Base-by-base conservation (phyloP, 495 filamentous ascomycete species). In the Haplographium delicatum region DNA sequence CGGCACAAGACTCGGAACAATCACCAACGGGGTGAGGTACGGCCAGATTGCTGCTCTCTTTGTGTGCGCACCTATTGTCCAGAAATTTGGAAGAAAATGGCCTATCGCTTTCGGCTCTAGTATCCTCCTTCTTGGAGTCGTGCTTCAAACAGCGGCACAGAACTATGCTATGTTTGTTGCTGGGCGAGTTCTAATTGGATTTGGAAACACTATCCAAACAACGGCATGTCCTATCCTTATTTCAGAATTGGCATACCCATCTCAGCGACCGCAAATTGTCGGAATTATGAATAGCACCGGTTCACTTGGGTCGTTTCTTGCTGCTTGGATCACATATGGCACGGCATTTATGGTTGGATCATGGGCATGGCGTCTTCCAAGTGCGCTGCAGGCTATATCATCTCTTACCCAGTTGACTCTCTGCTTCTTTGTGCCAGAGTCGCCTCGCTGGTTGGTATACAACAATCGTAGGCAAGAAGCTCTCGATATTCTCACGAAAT, bases 401-500 rank as follows among this genome's bases (percentile, higher is more conserved):
- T 44, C 52, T 3, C n/a, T 55, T 9, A 37, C 45, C 10, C 39
- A 44, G 33, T 15, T 50, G 8, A 37, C 13, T 7, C 11, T 55
- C 5, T 20, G 3, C 31, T 28, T 50, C 16, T 84, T 73, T 68
- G 68, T 88, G 1, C 86, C 85, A 0, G 86, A 90, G 60, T 88
- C 85, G 0, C 86, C 86, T 13, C 78, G 86, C 44, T 89, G 83
- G 73, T 69, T 89, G 10, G 72, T 89, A 10, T 76, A 77, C 28
- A 77, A 82, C 44, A 81, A 81, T 38, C 80, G 81, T 27, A 64
- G 78, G 25, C 71, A 79, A 24, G 85, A 89, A 46, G 86, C 83
- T 19, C 75, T 77, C 50, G 69, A 69, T 7, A 84, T 86, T 10
- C 74, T 89, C 19, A 71, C 6, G 7, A 51, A 54, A 34, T 50